Base-by-base conservation (phyloP, 2,329 filamentous ascomycete species). In the Colletotrichum sojae region DNA sequence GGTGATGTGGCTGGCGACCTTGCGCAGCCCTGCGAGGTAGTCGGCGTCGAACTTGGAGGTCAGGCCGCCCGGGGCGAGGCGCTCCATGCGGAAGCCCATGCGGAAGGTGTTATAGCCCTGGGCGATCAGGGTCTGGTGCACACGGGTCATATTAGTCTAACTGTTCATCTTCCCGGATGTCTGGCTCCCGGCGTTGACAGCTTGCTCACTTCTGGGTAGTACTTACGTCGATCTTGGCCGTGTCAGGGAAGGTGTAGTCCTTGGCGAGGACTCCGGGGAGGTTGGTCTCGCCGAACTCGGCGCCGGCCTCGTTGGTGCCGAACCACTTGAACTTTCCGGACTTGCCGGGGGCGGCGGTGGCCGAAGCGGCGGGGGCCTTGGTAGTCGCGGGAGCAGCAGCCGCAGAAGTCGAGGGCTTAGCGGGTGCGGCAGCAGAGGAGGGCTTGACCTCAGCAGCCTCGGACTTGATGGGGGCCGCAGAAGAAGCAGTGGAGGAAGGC, bases 191-290 rank as follows among this genome's bases (percentile, higher is more conserved):
- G 22, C 5, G 5, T 25, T 4, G 5, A 4, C 6, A 70, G 22
- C 22, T 25, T 25, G 8, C 3, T 10, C 8, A 36, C 31, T 36
- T 36, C 31, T 36, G 31, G 8, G 31, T 36, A 9, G 31, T 36
- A 71, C 78, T 73, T 70, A 81, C 80, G 54, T 77, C 78, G 49
- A 89, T 84, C 10, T 83, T 76, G 5, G 79, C 77, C 16, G 84
- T 77, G 56, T 87, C 83, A 2, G 90, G 90, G 83, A 89, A 93
- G 70, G 80, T 90, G 78, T 87, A 93, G 72, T 92, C 86, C 13
- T 78, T 90, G 71, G 85, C 86, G 74, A 86, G 86, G 0, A 76
- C 75, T 20, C 90, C 90, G 0, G 91, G 90, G 48, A 88, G 83
- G 46, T 79, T 84, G n/a, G 74, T 79, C 67, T 86, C 79, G 27